Base-by-base conservation (phyloP, 2,329 filamentous ascomycete species). In the Exserohilum rostratum region DNA sequence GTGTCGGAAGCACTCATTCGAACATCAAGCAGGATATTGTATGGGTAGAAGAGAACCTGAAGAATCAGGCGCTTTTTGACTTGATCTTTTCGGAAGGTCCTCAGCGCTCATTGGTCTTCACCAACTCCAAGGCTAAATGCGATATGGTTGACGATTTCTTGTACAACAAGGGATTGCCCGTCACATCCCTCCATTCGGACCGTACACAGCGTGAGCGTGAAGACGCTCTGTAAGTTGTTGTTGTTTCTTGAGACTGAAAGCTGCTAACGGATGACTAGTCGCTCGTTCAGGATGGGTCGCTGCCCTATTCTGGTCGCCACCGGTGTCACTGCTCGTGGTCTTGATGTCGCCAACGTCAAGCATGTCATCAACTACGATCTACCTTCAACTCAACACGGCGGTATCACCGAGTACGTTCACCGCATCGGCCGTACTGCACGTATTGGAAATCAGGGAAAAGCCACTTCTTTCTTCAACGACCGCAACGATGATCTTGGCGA, bases 331-430 rank as follows among this genome's bases (percentile, higher is more conserved):
- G 90, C 91, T 69, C 91, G 95, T 65, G 95, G 95, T 6, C 87
- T 97, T 30, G 93, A 98, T 65, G 88, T 97, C 31, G 85, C 85
- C 53, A 91, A 95, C 61, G 88, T 98, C 5, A 86, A 88, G 79
- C 91, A 96, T 61, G 90, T 99, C 56, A 88, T 99, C 82, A 98
- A 99, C 77, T 98, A 87, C 65, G 93, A 98, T 57, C 80, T 98
- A 1, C 93, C 93, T 0, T 86, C 82, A 5, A 77, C 81, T 38
- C 80, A 86, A 0, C 83, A 93, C 64, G 92, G 91, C n/a, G 93
- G 93, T 2, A 96, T 97, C 51, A 87, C 90, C 44, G 95, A 98
- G 73, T 99, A 98, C 66, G 87, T 90, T 22, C 95, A 99, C 71
- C 91, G 95, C 11, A 98, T 98, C 71, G 95, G 95, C 58, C 93